These are phyloP conservation scores for Stephania cephalantha DNA, from an alignment of 164 flowering plant species.

Conservation along the genomic window DNA sequence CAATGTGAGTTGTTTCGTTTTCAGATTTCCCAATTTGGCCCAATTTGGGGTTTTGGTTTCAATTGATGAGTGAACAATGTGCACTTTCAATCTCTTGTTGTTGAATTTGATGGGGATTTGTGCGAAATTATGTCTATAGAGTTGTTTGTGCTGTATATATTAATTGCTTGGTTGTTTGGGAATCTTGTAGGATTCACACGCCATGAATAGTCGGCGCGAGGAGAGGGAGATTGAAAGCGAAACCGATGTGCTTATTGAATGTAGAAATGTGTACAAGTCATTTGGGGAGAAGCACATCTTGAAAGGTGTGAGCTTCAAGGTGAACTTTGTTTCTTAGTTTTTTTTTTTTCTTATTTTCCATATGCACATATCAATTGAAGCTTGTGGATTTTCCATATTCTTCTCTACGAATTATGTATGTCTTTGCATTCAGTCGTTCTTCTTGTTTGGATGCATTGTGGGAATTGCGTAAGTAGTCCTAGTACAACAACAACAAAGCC, in stretches of 20 bases:
- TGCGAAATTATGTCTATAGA: background rate
- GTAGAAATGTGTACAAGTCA: slow-evolving; percentile 80
- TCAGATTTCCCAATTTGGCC: background rate
- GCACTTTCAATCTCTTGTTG: background rate
- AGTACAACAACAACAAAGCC: no score
- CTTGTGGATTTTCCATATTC: background rate
- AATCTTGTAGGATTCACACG: slow-evolving; percentile 32
- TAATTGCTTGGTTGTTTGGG: background rate
- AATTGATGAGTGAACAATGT: background rate
- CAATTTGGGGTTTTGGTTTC: background rate
- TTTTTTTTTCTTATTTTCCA: background rate
- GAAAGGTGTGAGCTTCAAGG: slow-evolving; percentile 97
- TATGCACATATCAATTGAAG: background rate
- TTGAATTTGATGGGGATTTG: background rate
- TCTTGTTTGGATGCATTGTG: background rate
- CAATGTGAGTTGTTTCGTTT: slow-evolving; percentile 18
- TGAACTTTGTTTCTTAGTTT: slow-evolving; percentile 21
- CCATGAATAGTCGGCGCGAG: slow-evolving; percentile 16
- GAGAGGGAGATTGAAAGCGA: slow-evolving; percentile 38
- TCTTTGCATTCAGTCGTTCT: background rate
- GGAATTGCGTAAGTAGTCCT: background rate
- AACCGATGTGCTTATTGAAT: slow-evolving; percentile 79
- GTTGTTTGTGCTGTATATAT: background rate
- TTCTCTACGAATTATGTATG: background rate
- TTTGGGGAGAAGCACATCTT: slow-evolving; percentile 90